Evolutionary conservation across 306 rosid species (phyloP), one percentile per base, ranked within the genome.

Genomic region (Alnus rubra): DNA sequence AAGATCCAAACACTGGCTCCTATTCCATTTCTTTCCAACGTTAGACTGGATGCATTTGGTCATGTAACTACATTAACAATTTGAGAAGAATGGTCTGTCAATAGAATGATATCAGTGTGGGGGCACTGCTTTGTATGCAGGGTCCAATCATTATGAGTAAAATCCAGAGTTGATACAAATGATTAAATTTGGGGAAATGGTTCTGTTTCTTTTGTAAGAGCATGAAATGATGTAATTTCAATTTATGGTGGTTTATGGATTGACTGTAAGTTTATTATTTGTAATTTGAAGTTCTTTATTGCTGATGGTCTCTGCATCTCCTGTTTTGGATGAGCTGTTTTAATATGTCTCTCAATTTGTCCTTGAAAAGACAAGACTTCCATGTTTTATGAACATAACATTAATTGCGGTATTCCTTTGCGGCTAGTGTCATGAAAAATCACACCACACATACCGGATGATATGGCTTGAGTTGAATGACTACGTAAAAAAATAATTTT

Each of bases 1-100:
- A 95, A 86, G 97, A 95, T 84, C 97, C 97, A 35, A 92, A 90
- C 84, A 88, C 97, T 14, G 97, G 98, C 74, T 94, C 97, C 33
- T 94, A 94, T 81, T 94, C 98, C 51, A 23, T 94, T 63, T 85
- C 90, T 62, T 92, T 92, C 89, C 93, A 92, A 73, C 93, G 54
- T 30, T 91, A 88, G 82, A 78, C 70, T 19, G 37, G 67, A 10
- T 35, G 75, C 42, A 42, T 33, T 28, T 33, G 63, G 74, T 71
- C 78, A 15, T 49, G 79, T 73, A 19, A 5, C 45, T 81, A 53
- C 79, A 69, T 23, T 52, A 72, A 13, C 44, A 9, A 12, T 2
- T 19, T 37, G 9, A 16, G 59, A 76, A 14, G 49, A 58, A 73
- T 60, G 12, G 37, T 69, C 50, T 35, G 73, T 65, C 52, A 47